Evolutionary conservation across 495 filamentous ascomycete genomes (phyloP), one percentile per base, ranked within the genome.

Genomic region (Hypoxylon fuscum): DNA sequence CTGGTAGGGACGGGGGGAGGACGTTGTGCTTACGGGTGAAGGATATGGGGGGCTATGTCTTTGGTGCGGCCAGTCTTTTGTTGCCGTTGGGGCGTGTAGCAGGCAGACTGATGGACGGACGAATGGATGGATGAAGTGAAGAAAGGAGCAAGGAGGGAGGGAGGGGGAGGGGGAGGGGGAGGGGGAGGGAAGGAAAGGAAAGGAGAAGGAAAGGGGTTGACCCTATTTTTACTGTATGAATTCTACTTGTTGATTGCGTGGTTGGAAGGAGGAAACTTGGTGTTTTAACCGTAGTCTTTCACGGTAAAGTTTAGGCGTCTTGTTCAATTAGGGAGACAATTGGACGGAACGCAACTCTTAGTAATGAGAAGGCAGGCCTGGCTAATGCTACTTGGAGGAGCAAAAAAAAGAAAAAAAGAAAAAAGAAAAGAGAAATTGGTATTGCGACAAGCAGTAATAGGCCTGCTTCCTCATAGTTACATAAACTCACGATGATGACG

Each of bases 401-500:
- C 31, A 15, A 21, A 47, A 21, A 48, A 58, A n/a, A n/a, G n/a
- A n/a, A n/a, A n/a, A n/a, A n/a, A n/a, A n/a, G n/a, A n/a, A n/a
- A n/a, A n/a, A n/a, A n/a, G n/a, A n/a, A n/a, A n/a, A n/a, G n/a
- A n/a, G n/a, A n/a, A 21, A 64, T 47, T 50, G 60, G 50, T n/a
- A 31, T 51, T 41, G 20, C 21, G 11, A 59, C 11, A 25, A 25
- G 14, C 20, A 22, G 34, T 35, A 46, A 34, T 32, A 50, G 29
- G 51, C 27, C 44, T 57, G 32, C 32, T 57, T 48, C 41, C 29
- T 42, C 20, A 38, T 61, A 44, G 31, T 46, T 37, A 44, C 25
- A 27, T 27, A 37, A 49, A 44, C 50, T 40, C 46, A 56, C n/a
- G 46, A 55, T 42, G 46, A 56, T 41, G 45, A 56, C 12, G 18